phyloP scores from a whole-genome alignment of 371 early-diverging fungal species.

The Polyrhizophydium stewartii region DNA sequence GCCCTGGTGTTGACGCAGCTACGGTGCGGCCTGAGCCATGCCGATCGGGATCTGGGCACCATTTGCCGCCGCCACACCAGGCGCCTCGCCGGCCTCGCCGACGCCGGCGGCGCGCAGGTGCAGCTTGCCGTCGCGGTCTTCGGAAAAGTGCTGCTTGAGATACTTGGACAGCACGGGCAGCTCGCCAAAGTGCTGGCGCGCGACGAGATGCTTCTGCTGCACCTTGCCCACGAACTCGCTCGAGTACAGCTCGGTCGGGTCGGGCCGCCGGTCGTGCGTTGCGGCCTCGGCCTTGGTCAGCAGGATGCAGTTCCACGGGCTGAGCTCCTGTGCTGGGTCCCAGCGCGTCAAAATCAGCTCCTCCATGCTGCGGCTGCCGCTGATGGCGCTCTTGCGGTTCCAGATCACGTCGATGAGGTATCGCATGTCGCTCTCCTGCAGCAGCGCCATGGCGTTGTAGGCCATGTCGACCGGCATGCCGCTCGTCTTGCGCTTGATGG shows the following conservation, averaged over 20 bases:
- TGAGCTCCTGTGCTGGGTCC: conserved; percentile 30
- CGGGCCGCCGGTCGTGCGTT: conserved; percentile 32
- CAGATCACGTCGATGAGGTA: conserved; percentile 48
- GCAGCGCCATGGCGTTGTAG: conserved; percentile 37
- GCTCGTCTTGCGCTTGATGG: conserved; percentile 8
- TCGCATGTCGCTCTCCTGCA: conserved; percentile 46
- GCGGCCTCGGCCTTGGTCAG: conserved; percentile 44
- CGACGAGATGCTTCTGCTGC: conserved; percentile 36
- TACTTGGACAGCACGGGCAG: conserved; percentile 38
- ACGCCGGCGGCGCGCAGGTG: background rate
- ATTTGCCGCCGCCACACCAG: no score
- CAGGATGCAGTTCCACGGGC: conserved; percentile 50
- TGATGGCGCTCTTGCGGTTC: conserved; percentile 39
- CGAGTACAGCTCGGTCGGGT: conserved; percentile 27
- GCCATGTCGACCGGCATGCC: conserved; percentile 17
- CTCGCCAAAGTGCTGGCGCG: conserved; percentile 38
- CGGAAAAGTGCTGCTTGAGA: conserved; percentile 7
- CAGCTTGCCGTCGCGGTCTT: background rate
- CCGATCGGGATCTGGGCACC: no score
- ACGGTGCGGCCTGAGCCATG: no score
- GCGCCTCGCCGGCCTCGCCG: no score
- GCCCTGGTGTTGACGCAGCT: no score
- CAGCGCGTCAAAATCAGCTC: conserved; percentile 42
- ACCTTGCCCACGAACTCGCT: conserved; percentile 40
- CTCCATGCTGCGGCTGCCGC: conserved; percentile 25